These are phyloP conservation scores for Vicia villosa DNA, from an alignment of 306 rosid genomes.

Conservation along the genomic window DNA sequence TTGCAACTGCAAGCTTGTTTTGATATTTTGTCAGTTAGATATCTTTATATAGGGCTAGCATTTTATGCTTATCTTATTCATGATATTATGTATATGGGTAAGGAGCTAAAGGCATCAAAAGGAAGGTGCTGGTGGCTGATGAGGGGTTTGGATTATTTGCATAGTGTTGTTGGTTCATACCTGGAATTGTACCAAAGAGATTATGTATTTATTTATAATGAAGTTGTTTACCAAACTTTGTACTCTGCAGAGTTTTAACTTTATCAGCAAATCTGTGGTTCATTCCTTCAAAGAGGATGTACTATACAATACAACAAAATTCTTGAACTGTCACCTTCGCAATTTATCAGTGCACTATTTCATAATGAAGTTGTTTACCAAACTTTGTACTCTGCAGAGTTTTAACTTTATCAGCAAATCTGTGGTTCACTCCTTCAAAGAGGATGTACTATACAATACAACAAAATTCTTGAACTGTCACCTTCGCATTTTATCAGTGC, in stretches of 20 bases:
- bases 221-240: not conserved
- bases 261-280: constrained; percentile 3
- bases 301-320: not conserved
- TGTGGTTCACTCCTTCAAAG: not conserved
- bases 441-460: not conserved
- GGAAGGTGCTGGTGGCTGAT: not conserved
- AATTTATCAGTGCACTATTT: too few relatives aligned
- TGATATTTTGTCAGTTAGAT: constrained; percentile 17
- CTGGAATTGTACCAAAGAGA: constrained; percentile 6
- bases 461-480: too few relatives aligned
- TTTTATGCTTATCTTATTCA: constrained; percentile 7
- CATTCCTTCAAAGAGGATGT: not conserved
- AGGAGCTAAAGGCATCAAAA: not conserved
- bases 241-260: not conserved
- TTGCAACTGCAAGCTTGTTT: constrained; percentile 11
- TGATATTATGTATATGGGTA: constrained; percentile 4
- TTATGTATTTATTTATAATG: constrained; percentile 20
- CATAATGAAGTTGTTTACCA: constrained; percentile 9
- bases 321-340: too few relatives aligned
- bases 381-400: not conserved
- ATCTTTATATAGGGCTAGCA: not conserved
- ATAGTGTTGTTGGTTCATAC: not conserved
- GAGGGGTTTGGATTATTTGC: constrained; percentile 17
- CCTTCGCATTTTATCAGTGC: too few relatives aligned
- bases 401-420: constrained; percentile 1